These are phyloP conservation scores for Trichopus zeylanicus DNA, from an alignment of 116 monocot species.

Conservation along the genomic window DNA sequence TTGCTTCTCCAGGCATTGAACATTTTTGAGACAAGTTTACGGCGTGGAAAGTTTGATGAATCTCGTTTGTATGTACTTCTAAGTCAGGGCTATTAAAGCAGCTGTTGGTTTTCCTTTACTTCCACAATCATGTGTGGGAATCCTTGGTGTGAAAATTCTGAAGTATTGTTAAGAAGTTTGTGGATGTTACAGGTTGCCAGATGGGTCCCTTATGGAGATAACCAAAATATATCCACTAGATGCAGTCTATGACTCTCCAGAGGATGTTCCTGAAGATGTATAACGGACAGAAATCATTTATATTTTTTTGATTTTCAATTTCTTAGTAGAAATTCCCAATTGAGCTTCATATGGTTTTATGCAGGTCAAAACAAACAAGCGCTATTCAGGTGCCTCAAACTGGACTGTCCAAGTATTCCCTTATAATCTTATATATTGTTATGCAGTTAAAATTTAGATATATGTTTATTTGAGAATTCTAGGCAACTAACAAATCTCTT, in stretches of 20 bases:
- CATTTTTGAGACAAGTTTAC: slow-evolving; percentile 92
- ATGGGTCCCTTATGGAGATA: slow-evolving; percentile 91
- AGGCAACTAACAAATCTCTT: too few relatives aligned
- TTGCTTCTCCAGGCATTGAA: slow-evolving; percentile 60
- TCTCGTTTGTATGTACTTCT: slow-evolving; percentile 54
- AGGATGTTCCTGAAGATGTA: slow-evolving; percentile 98
- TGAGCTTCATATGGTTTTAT: slow-evolving; percentile 5
- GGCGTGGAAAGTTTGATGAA: slow-evolving; percentile 88
- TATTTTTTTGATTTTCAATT: slow-evolving; percentile 2
- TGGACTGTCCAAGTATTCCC: slow-evolving; percentile 85
- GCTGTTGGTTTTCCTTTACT: too few relatives aligned
- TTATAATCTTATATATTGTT: neutral
- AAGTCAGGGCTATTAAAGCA: too few relatives aligned
- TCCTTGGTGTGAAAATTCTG: too few relatives aligned
- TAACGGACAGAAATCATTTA: neutral
- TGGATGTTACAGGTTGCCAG: slow-evolving; percentile 50
- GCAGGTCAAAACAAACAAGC: slow-evolving; percentile 79
- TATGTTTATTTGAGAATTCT: too few relatives aligned
- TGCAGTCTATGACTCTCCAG: slow-evolving; percentile 68
- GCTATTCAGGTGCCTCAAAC: slow-evolving; percentile 73
- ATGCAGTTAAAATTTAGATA: neutral
- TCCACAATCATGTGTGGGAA: too few relatives aligned
- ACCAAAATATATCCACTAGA: slow-evolving; percentile 83
- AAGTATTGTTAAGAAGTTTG: neutral
- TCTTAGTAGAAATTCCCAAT: too few relatives aligned